Evolutionary conservation across 192 early-diverging fungal species (phyloP).

Genomic region (Coemansia sp.): DNA sequence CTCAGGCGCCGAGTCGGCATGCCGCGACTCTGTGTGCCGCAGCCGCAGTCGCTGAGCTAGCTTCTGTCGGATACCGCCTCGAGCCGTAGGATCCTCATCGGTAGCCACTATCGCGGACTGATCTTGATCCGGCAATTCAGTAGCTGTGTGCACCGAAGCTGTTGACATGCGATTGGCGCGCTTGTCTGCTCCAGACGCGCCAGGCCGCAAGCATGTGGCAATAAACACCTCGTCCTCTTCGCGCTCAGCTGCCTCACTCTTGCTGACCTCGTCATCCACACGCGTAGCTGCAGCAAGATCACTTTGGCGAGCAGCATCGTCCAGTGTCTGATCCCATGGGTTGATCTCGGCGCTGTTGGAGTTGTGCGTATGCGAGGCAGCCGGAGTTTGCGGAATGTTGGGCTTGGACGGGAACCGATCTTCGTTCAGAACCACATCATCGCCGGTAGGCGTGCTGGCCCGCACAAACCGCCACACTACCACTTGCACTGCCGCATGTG

Average conservation of each 20-base stretch:
- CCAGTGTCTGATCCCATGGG: neutral
- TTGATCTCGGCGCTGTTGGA: neutral
- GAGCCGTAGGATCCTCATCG: neutral
- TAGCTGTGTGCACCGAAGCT: slow-evolving; percentile 1
- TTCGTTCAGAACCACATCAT: slow-evolving; percentile 24
- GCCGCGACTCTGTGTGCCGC: slow-evolving; percentile 7
- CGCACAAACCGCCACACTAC: slow-evolving; percentile 55
- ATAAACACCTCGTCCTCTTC: slow-evolving; percentile 32
- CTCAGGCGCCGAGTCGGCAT: neutral
- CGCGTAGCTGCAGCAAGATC: neutral
- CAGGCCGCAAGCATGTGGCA: slow-evolving; percentile 14
- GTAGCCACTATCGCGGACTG: neutral
- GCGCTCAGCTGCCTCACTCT: slow-evolving; percentile 26
- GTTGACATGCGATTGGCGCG: slow-evolving; percentile 6
- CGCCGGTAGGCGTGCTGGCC: slow-evolving; percentile 3
- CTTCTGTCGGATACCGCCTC: slow-evolving; percentile 21
- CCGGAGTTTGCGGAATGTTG: slow-evolving; percentile 19
- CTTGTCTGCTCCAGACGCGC: neutral
- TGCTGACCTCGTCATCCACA: neutral
- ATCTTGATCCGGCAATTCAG: slow-evolving; percentile 2
- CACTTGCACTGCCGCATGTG: slow-evolving; percentile 54
- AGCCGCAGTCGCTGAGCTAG: slow-evolving; percentile 39
- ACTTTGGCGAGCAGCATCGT: neutral
- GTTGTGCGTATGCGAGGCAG: neutral
- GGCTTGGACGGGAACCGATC: slow-evolving; percentile 26